Percentiles rank a stretch among this genome's conserved stretches.
Conservation (phyloP, 768 basidiomycete species). For the Daedalea quercina region DNA sequence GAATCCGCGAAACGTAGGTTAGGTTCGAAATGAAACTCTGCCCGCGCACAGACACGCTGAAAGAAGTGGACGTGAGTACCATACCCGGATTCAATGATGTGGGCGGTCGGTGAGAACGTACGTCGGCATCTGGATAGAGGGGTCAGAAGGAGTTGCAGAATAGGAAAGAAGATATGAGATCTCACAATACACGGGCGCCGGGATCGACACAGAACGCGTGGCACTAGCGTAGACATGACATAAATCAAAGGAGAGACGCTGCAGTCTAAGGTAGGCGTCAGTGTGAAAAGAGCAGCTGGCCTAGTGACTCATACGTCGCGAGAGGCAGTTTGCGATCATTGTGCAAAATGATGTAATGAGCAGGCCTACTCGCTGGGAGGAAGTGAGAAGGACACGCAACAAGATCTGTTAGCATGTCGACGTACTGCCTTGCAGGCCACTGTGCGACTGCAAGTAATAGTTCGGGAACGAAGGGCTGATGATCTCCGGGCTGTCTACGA, state of each 20-base stretch:
- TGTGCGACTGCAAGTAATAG: conserved; percentile 53
- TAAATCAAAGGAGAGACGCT: conserved; percentile 40
- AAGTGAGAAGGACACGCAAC: not conserved
- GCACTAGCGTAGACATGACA: conserved; percentile 50
- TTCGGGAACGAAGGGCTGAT: conserved; percentile 40
- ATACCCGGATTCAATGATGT: not conserved
- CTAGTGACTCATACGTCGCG: conserved; percentile 17
- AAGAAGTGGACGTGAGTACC: not conserved
- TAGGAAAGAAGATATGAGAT: conserved; percentile 2
- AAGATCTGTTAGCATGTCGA: not conserved
- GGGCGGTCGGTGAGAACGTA: conserved; percentile 20
- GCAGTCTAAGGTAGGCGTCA: conserved; percentile 28
- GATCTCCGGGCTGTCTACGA: conserved; percentile 40
- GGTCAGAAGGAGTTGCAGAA: not conserved
- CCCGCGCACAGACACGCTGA: conserved; percentile 49
- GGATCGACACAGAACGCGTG: conserved; percentile 52
- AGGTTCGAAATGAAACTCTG: conserved; percentile 39
- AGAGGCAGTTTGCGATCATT: conserved; percentile 24
- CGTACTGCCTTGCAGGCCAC: conserved; percentile 40
- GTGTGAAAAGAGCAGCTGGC: not conserved
- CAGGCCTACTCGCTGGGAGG: conserved; percentile 43
- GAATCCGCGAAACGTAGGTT: conserved; percentile 28
- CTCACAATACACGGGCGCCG: conserved; percentile 57
- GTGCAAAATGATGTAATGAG: conserved; percentile 49
- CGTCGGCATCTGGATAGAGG: conserved; percentile 42